Base-by-base conservation (phyloP, 495 filamentous ascomycete species). In the Penicilliopsis zonata region DNA sequence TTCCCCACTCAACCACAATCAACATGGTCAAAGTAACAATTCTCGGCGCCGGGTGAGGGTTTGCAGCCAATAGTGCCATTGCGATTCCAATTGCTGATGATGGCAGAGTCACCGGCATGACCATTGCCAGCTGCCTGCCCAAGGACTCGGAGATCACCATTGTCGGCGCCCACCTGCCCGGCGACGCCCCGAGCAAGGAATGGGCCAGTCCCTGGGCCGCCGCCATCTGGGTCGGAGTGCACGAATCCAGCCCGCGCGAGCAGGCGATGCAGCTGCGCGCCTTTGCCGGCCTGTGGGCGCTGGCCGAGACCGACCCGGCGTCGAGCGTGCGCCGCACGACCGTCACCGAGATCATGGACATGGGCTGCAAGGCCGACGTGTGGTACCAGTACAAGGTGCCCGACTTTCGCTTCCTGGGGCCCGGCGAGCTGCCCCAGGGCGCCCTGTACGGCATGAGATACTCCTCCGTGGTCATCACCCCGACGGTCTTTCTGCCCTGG, bases 111-210 rank as follows among this genome's bases (percentile, higher is more conserved):
- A 24, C 51, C 7, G 59, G 61, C 4, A 35, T 63, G 20, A 55
- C 59, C 0, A 48, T 65, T 12, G 59, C 61, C n/a, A 46, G 49
- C 20, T 49, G 59, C 2, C 41, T 65, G 12, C 33, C 37, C 5
- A 17, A 21, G 9, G 13, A 17, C 12, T 16, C 23, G 26, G 25
- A 35, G 47, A 22, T 61, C 43, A 36, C 62, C 56, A 9, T 38
- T 39, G n/a, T 81, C 51, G 17, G 53, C 21, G 1, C 80, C 47
- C 22, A 82, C 70, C n/a, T 55, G 38, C 30, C 37, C 13, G 33
- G 37, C 0, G 37, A 40, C 14, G 31, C 7, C 3, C 21, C 7
- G 7, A n/a, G 6, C 21, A 25, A 25, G 8, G 31, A 28, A 10
- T 50, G 42, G 43, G 44, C 42, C 15, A 49, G 38, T 40, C 50